These are phyloP conservation scores for Eucalyptus microcorys DNA, from an alignment of 345 rosid species.

Conservation along the genomic window DNA sequence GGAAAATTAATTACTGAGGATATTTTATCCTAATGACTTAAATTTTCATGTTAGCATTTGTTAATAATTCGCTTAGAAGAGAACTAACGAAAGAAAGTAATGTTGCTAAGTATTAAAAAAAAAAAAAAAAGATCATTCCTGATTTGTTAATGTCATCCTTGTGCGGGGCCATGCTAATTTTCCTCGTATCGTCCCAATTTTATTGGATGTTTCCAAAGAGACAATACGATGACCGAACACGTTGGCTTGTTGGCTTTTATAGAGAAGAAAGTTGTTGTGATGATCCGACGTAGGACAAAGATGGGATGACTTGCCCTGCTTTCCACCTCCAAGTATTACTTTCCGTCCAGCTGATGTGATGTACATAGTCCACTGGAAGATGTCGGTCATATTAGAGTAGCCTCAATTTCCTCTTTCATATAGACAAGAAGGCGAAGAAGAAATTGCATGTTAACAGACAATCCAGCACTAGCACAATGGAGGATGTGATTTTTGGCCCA, in stretches of 20 bases:
- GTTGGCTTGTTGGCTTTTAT: neutral
- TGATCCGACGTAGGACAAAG: too few relatives aligned
- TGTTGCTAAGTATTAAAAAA: neutral
- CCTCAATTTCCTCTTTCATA: too few relatives aligned
- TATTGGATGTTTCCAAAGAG: neutral
- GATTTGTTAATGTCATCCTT: neutral
- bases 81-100: neutral
- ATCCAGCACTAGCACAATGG: too few relatives aligned
- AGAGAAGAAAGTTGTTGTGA: neutral
- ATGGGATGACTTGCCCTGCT: too few relatives aligned
- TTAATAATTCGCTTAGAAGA: neutral
- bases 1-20: neutral
- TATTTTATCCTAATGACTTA: neutral
- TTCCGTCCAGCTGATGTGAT: too few relatives aligned
- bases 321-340: too few relatives aligned
- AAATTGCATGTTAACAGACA: too few relatives aligned
- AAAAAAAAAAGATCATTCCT: neutral
- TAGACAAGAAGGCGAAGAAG: too few relatives aligned
- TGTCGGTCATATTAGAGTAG: too few relatives aligned
- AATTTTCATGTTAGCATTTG: neutral
- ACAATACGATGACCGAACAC: neutral
- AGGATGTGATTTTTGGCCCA: too few relatives aligned
- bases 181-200: neutral
- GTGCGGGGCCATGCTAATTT: neutral
- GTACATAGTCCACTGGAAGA: too few relatives aligned